Conservation (phyloP, 495 filamentous ascomycete genomes). For the Lentithecium fluviatile region DNA sequence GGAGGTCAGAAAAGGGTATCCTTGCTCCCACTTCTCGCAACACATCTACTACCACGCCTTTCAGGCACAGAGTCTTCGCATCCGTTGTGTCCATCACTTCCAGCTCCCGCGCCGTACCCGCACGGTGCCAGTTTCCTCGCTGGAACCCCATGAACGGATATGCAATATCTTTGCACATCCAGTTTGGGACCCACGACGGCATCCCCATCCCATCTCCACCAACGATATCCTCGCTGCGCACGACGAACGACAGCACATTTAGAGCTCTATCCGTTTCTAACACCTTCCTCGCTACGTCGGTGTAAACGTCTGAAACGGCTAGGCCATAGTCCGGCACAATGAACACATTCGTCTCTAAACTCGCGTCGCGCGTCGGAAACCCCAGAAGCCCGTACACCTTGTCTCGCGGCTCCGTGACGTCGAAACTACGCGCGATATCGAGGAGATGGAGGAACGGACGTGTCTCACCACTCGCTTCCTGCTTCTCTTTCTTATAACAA, state of each 20-base stretch:
- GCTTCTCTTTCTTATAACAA: neutral
- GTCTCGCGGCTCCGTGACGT: slow-evolving; percentile 29
- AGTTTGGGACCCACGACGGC: slow-evolving; percentile 30
- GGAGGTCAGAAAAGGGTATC: neutral
- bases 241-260: slow-evolving; percentile 16
- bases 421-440: slow-evolving; percentile 18
- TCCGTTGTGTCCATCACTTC: neutral
- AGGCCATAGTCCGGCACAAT: slow-evolving; percentile 20
- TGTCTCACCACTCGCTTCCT: neutral
- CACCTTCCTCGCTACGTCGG: slow-evolving; percentile 5
- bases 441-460: slow-evolving; percentile 29
- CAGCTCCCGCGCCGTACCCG: neutral
- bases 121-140: neutral
- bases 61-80: neutral
- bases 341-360: slow-evolving; percentile 10
- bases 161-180: slow-evolving; percentile 4
- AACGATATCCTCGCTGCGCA: neutral
- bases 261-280: neutral
- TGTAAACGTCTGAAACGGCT: slow-evolving; percentile 6
- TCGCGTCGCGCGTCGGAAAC: slow-evolving; percentile 20
- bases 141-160: slow-evolving; percentile 14
- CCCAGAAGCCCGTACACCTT: slow-evolving; percentile 32
- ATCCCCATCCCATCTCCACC: neutral
- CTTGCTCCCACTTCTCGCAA: neutral
- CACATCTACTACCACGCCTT: slow-evolving; percentile 16